Evolutionary conservation across 352 stramenopile genomes (phyloP).

Genomic region (Pythium brassicae): DNA sequence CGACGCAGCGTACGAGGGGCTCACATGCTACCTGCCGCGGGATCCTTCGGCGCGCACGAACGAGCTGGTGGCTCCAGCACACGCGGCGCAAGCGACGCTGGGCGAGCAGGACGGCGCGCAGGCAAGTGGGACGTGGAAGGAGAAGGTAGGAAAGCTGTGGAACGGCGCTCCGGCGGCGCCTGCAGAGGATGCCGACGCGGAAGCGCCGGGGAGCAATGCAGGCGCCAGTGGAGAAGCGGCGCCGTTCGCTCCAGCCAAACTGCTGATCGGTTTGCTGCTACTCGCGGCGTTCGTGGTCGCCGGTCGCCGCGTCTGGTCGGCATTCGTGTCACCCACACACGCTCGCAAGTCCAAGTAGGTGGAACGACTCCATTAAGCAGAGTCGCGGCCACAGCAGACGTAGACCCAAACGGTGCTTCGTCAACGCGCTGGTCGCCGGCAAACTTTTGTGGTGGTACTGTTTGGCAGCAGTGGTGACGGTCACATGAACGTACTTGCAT

Average conservation of each 20-base stretch:
- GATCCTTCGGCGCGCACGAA: conserved; percentile 20
- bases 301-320: conserved; percentile 35
- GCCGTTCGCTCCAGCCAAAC: conserved; percentile 28
- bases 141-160: conserved; percentile 57
- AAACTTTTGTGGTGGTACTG: too few relatives aligned
- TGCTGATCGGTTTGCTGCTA: conserved; percentile 37
- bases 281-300: conserved; percentile 38
- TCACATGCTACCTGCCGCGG: conserved; percentile 79
- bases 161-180: conserved; percentile 24
- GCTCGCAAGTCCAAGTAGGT: conserved; percentile 30
- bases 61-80: conserved; percentile 24
- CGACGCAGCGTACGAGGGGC: conserved; percentile 66
- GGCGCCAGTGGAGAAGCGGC: conserved; percentile 14
- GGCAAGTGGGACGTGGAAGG: conserved; percentile 53
- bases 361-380: too few relatives aligned
- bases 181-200: background rate
- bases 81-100: conserved; percentile 16
- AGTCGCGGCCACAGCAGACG: too few relatives aligned
- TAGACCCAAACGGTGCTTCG: too few relatives aligned
- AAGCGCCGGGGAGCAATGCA: background rate
- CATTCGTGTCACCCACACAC: conserved; percentile 8
- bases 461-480: too few relatives aligned
- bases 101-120: conserved; percentile 16
- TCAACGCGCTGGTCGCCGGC: too few relatives aligned
- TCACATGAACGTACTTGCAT: too few relatives aligned